Evolutionary conservation across 768 basidiomycete species (phyloP).

Genomic region (Rhodotorula kratochvilovae): DNA sequence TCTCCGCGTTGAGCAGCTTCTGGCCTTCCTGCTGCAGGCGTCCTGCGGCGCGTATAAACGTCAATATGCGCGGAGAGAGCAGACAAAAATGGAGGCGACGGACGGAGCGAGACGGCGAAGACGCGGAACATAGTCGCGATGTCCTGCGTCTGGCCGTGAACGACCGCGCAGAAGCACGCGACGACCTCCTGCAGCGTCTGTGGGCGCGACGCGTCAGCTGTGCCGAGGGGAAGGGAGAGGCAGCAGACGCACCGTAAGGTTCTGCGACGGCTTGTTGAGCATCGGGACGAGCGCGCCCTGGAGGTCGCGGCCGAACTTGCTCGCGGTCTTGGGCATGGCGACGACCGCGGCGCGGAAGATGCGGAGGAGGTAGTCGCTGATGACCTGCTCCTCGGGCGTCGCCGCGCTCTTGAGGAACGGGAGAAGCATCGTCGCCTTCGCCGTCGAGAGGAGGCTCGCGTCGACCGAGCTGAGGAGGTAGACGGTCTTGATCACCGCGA

Average conservation of each 20-base stretch:
- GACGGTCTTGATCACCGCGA: constrained; percentile 79
- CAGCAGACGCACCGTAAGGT: constrained; percentile 3
- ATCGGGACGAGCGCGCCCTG: constrained; percentile 78
- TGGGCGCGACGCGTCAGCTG: not conserved
- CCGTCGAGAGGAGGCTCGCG: constrained; percentile 74
- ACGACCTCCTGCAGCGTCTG: constrained; percentile 86
- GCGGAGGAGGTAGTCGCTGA: constrained; percentile 78
- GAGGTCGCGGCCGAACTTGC: constrained; percentile 80
- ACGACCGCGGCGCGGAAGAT: constrained; percentile 82
- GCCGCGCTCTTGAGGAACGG: constrained; percentile 82
- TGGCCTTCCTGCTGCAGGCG: constrained; percentile 61
- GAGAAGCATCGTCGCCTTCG: constrained; percentile 75
- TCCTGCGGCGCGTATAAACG: no score
- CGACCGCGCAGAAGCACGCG: constrained; percentile 82
- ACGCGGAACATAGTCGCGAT: constrained; percentile 70
- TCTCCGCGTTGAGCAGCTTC: constrained; percentile 46
- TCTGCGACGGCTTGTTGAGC: constrained; percentile 64
- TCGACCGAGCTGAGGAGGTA: constrained; percentile 76
- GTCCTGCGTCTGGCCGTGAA: constrained; percentile 80
- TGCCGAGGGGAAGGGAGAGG: not conserved
- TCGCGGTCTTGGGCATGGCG: constrained; percentile 66
- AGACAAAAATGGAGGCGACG: not conserved
- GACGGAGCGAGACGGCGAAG: constrained; percentile 47
- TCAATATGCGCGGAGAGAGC: no score
- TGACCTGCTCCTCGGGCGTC: constrained; percentile 75